These are phyloP conservation scores for Tricholoma saponaceum DNA, from an alignment of 768 basidiomycete species.

Conservation along the genomic window DNA sequence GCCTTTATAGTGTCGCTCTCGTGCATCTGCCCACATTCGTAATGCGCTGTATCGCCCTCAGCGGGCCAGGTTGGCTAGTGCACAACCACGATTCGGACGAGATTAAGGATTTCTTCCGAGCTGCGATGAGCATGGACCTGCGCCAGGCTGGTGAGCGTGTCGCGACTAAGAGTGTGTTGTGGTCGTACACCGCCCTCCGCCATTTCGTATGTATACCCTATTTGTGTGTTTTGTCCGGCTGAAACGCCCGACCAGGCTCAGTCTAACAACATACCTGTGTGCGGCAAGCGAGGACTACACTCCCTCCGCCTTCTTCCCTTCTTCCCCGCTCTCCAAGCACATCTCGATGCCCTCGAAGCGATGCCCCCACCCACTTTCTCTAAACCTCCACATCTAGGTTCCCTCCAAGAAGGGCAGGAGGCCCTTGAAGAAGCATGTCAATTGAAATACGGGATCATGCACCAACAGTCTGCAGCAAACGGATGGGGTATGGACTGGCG, in stretches of 20 bases:
- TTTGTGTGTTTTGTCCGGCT: constrained; percentile 10
- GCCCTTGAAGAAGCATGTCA: constrained; percentile 66
- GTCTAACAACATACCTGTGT: constrained; percentile 66
- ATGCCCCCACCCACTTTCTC: constrained; percentile 53
- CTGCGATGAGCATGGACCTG: constrained; percentile 71
- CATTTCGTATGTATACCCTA: constrained; percentile 55
- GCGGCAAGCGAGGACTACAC: constrained; percentile 61
- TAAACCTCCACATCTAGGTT: constrained; percentile 63
- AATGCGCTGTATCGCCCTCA: constrained; percentile 57
- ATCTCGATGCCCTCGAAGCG: constrained; percentile 59
- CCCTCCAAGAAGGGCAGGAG: constrained; percentile 52
- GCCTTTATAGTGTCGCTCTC: constrained; percentile 60
- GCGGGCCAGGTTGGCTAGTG: constrained; percentile 66
- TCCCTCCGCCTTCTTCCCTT: constrained; percentile 62
- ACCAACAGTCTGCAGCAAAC: constrained; percentile 23
- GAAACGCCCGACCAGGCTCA: constrained; percentile 44
- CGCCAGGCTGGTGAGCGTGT: constrained; percentile 75
- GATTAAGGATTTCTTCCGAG: constrained; percentile 71
- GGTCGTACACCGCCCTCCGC: constrained; percentile 74
- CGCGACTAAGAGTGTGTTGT: constrained; percentile 74
- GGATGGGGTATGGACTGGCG: constrained; percentile 59
- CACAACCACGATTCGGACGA: constrained; percentile 65
- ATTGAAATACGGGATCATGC: constrained; percentile 43
- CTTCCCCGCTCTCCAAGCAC: constrained; percentile 53
- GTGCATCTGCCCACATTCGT: constrained; percentile 65